Evolutionary conservation across 495 filamentous ascomycete species (phyloP), one percentile per base, ranked within the genome.

Genomic region (Lasiosphaeris hirsuta): DNA sequence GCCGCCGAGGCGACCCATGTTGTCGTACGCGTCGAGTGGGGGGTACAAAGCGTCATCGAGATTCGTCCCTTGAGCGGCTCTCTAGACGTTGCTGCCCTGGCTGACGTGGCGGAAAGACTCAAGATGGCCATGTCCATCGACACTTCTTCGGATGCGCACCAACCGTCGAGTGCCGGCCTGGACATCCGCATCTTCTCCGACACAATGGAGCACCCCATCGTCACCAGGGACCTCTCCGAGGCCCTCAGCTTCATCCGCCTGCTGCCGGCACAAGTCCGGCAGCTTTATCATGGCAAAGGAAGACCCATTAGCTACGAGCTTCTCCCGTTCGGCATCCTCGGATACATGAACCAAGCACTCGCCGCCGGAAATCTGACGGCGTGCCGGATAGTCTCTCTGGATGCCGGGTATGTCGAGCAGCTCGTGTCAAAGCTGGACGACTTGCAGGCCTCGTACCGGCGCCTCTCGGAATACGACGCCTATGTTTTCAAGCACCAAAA

Each of bases 391-490:
- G 42, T 45, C 42, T 7, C 9, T 7, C 17, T 45, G 7, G 9
- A n/a, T 8, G 3, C n/a, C n/a, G 11, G 23, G 42, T n/a, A 17
- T 2, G 17, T 11, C 42, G 42, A 45, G n/a, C 8, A n/a, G 3
- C 23, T 45, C n/a, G 17, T 19, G n/a, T 14, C 42, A 7, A 14
- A 9, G 10, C n/a, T 45, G 15, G 42, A 45, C 8, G 23, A 8
- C n/a, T 10, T 45, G 42, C n/a, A 18, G 10, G 42, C 42, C 14
- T 9, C 42, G 3, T 45, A 45, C 42, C 42, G 42, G 15, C 17
- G 42, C 42, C 23, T 45, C n/a, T 14, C n/a, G 15, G 60, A 58
- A 6, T 69, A 72, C 34, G 59, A 69, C 33, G 76, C 78, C n/a
- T 52, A 48, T n/a, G 51, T 60, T 33, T 10, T 11, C 6, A 41